A percentile compares a stretch with the other conserved stretches of the same genome.
phyloP scores from a whole-genome alignment of 345 rosid species.

The Camelina sativa region DNA sequence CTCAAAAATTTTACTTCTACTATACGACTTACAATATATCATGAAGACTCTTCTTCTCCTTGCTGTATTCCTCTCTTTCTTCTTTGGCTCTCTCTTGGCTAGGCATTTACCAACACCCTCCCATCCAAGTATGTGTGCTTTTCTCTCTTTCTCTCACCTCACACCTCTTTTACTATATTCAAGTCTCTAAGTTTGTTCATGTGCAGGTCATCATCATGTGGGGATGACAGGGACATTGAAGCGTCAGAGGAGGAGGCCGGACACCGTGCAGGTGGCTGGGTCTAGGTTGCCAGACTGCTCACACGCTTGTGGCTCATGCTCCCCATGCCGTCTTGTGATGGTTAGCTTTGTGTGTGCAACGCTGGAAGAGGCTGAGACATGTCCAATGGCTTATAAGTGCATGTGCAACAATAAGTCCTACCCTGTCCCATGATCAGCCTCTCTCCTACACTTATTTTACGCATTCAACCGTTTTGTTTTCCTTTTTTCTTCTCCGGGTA shows the following conservation, averaged over 20 bases:
- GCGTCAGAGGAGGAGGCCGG: slow-evolving; percentile 53
- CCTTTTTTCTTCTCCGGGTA: slow-evolving; percentile 21
- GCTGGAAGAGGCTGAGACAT: slow-evolving; percentile 88
- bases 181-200: slow-evolving; percentile 24
- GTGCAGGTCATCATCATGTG: slow-evolving; percentile 40
- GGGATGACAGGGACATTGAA: slow-evolving; percentile 23
- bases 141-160: slow-evolving; percentile 34
- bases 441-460: background rate
- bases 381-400: slow-evolving; percentile 98
- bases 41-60: slow-evolving; percentile 42
- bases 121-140: slow-evolving; percentile 40
- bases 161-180: slow-evolving; percentile 33
- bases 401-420: slow-evolving; percentile 86
- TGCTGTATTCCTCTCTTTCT: slow-evolving; percentile 36
- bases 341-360: slow-evolving; percentile 91
- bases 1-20: slow-evolving; percentile 2
- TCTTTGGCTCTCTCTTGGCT: slow-evolving; percentile 41
- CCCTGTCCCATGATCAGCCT: slow-evolving; percentile 67
- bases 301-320: slow-evolving; percentile 92
- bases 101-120: slow-evolving; percentile 27
- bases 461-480: slow-evolving; percentile 35
- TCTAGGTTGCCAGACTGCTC: slow-evolving; percentile 90
- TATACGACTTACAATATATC: background rate
- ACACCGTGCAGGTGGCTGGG: slow-evolving; percentile 76
- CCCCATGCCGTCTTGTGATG: slow-evolving; percentile 88